Base-by-base conservation (phyloP, 345 rosid genomes). In the Salix suchowensis region DNA sequence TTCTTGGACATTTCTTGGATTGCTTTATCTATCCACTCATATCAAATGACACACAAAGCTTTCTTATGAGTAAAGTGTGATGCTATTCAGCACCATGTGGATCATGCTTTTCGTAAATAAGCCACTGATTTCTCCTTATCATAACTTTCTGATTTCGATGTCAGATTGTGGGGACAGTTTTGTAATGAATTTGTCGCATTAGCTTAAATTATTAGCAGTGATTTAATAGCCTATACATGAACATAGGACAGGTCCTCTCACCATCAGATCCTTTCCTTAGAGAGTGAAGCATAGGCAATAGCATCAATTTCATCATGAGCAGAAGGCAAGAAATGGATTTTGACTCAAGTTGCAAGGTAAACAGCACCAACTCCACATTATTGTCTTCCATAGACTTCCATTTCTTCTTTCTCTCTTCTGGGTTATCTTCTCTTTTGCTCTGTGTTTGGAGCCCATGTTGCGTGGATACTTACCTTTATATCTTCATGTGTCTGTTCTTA, bases 281-380 rank as follows among this genome's bases (percentile, higher is more conserved):
- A 70, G 15, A 19, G 24, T 9, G 16, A 42, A 74, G 72, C 55
- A 8, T 65, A 58, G 69, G 16, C 58, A 54, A 2, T 2, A 55
- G 74, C 74, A 62, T 50, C 65, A 24, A 46, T 8, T 65, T 30
- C 32, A 65, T 76, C 34, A 69, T 76, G 64, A 76, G 39, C 24
- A 48, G 24, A 80, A 42, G 55, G 48, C 50, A 67, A 79, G 75
- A 6, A 10, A 79, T 80, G 87, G 90, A 84, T 52, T 67, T 80
- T 48, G 73, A 75, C 76, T 55, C 82, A 60, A 74, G 60, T 65
- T 71, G 50, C 77, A 78, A 78, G 88, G 90, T 85, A 84, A 64
- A 9, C 5, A 28, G 7, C 26, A 14, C 8, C 34, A 21, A 28
- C 74, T 58, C 36, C 44, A 21, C 70, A 34, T 34, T 28, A 6